Base-by-base conservation (phyloP, 257 asterid genomes). In the Solanum bulbocastanum region DNA sequence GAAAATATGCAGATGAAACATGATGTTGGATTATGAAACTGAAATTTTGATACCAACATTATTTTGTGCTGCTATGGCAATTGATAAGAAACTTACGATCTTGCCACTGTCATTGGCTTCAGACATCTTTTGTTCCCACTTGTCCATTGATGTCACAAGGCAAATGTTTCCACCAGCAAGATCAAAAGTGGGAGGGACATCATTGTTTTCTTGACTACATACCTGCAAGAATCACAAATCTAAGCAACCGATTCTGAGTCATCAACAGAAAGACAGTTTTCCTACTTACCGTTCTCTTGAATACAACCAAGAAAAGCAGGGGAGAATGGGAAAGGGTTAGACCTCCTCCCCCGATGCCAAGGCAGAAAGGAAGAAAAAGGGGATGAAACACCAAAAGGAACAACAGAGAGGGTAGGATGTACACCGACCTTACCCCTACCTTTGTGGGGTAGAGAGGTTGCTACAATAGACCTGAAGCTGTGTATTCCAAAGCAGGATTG, bases 41-140 rank as follows among this genome's bases (percentile, higher is more conserved):
- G 83, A 22, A 13, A n/a, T 40, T 40, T 76, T 42, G 25, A 10
- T 22, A 75, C 58, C 13, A 42, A 40, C 49, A 42, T 42, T 42
- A 36, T 25, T 42, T 78, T 42, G 52, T 78, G 40, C 35, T 76
- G 36, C 83, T 37, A 23, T 36, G 82, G 9, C 44, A 37, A 4
- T 10, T 62, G 76, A 22, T 15, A 44, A 6, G 39, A n/a, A 69
- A 87, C 92, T 86, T 88, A 93, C 97, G 32, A 90, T 86, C 89
- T 94, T 92, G 69, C 93, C 93, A 15, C 88, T 91, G 76, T 83
- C 86, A 62, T 90, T 90, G 36, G 95, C 95, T 89, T 92, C 92
- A 30, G 93, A 91, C 42, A 90, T 91, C 93, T 90, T 92, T 86
- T 91, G 88, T 39, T 94, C 96, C 97, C 96, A 93, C 85, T 84